Percentiles rank a stretch among this genome's conserved stretches.
Evolutionary conservation across 345 rosid species (phyloP).

Genomic region (Eucalyptus tenuipes): DNA sequence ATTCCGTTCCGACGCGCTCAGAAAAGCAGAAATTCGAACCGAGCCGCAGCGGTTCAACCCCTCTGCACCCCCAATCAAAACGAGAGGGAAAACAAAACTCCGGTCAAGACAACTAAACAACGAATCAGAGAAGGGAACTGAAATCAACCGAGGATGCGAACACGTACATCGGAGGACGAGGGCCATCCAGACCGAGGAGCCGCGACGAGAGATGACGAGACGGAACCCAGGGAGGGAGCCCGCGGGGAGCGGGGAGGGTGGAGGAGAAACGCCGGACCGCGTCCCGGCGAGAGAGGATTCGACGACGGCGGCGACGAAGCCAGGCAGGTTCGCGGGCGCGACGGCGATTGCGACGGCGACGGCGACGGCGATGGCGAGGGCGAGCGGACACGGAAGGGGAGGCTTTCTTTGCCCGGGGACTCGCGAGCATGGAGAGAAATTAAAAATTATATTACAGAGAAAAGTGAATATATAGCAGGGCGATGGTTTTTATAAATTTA

Average conservation of each 20-base stretch:
- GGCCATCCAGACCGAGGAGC: neutral
- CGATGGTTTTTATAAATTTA: neutral
- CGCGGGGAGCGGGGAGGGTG: neutral
- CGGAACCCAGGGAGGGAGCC: neutral
- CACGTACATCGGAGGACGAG: neutral
- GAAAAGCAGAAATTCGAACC: neutral
- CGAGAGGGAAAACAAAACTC: neutral
- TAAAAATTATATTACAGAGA: neutral
- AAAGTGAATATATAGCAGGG: neutral
- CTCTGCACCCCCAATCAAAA: neutral
- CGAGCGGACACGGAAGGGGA: neutral
- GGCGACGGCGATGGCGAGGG: neutral
- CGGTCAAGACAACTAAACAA: neutral
- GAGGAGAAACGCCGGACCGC: neutral
- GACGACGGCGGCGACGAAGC: neutral
- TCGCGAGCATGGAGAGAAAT: neutral
- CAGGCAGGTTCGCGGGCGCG: neutral
- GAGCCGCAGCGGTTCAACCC: neutral
- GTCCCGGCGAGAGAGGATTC: neutral
- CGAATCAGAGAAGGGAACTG: neutral
- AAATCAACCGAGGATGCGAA: neutral
- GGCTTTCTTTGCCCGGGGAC: neutral
- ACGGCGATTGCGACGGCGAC: neutral
- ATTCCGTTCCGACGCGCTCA: neutral
- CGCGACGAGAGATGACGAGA: neutral